These are phyloP conservation scores for Aspergillus sp. DNA, from an alignment of 2,329 filamentous ascomycete species.

Conservation along the genomic window DNA sequence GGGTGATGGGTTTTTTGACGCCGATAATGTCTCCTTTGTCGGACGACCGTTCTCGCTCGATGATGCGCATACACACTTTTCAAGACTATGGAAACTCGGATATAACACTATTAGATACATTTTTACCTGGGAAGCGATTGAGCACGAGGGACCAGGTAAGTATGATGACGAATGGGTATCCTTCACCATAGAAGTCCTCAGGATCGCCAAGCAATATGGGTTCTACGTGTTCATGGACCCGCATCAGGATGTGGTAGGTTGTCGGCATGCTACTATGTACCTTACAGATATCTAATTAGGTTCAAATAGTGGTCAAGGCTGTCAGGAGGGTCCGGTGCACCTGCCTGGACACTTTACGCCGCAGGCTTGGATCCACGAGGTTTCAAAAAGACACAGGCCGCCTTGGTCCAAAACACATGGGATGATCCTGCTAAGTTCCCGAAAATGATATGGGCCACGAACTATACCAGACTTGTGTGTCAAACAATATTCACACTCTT, in stretches of 20 bases:
- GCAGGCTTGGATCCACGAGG: constrained; percentile 83
- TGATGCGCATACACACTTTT: constrained; percentile 83
- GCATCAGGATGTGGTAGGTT: constrained; percentile 88
- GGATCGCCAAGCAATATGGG: constrained; percentile 82
- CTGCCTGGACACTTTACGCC: constrained; percentile 97
- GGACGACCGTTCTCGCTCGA: constrained; percentile 78
- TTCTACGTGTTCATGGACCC: constrained; percentile 99
- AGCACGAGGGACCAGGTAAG: constrained; percentile 81
- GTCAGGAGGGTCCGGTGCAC: constrained; percentile 89
- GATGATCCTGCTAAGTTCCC: constrained; percentile 81
- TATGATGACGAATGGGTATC: constrained; percentile 95
- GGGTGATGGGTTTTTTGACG: constrained; percentile 80
- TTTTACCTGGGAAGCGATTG: constrained; percentile 99
- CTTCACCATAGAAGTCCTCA: constrained; percentile 82
- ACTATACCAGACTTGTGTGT: constrained; percentile 83
- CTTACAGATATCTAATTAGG: constrained; percentile 28
- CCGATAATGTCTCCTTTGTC: constrained; percentile 87
- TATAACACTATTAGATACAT: constrained; percentile 97
- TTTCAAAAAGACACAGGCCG: constrained; percentile 84
- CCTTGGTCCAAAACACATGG: constrained; percentile 92
- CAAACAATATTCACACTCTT: constrained; percentile 94
- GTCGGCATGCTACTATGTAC: neutral
- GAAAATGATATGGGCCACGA: constrained; percentile 99
- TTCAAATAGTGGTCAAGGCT: constrained; percentile 78
- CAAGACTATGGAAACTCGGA: constrained; percentile 79